Evolutionary conservation across 495 filamentous ascomycete genomes (phyloP), one percentile per base, ranked within the genome.

Genomic region (Elasticomyces elasticus): DNA sequence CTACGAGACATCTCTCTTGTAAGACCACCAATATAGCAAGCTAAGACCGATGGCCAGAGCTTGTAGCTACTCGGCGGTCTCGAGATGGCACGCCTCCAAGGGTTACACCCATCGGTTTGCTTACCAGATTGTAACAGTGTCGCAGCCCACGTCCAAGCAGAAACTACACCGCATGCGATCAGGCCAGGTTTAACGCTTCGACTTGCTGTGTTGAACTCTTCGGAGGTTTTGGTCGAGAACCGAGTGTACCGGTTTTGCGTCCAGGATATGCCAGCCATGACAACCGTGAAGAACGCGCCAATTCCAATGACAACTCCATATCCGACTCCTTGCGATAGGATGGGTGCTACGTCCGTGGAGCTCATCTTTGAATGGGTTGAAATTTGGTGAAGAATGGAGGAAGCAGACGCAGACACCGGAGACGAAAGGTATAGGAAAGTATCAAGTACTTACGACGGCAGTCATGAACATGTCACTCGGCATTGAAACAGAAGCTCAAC

Each of bases 121-220:
- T n/a, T n/a, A n/a, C n/a, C 35, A 30, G 40, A 52, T 23, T 63
- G 60, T 2, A 67, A 52, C 5, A 67, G 56, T 1, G 61, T 66
- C 4, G 65, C 63, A 0, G 64, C 64, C 62, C 88, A 94, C 6
- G 90, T 95, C 35, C 90, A 96, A 38, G 85, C 89, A 54, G 85
- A 90, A 19, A 95, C 89, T 40, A 95, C 89, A 19, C 89, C 90
- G 27, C 85, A 84, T 2, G 87, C 89, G 17, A 97, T 89, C 19
- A 96, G 72, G 43, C 90, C 90, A 5, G 87, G 88, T 62, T 94
- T 96, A 61, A 96, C 89, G 11, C 90, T 94, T 48, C 90, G 75
- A n/a, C 89, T 89, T 42, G 90, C 90, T 0, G 90, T 96, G 55
- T 80, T 89, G 78, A 96, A 96, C 87, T 94, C 94, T 70, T 96